These are phyloP conservation scores for Chrysanthemum lavandulifolium DNA, from an alignment of 129 eudicot species.

Conservation along the genomic window DNA sequence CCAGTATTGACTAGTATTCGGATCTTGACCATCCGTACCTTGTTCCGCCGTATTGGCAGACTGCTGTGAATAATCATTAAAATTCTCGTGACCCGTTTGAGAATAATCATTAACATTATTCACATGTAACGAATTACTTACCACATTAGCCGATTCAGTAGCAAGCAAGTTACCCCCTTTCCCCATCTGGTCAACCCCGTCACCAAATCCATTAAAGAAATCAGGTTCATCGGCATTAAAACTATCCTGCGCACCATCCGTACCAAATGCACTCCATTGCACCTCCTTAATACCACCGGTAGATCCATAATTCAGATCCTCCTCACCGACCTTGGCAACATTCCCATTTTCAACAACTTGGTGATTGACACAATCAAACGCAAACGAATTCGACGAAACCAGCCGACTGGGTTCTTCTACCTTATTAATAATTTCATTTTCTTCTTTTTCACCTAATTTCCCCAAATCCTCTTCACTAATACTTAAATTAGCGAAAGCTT, in stretches of 20 bases:
- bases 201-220: conserved; percentile 64
- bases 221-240: conserved; percentile 47
- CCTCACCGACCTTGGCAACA: not conserved
- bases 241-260: conserved; percentile 44
- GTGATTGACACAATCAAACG: conserved; percentile 30
- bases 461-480: conserved; percentile 54
- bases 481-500: conserved; percentile 76
- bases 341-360: conserved; percentile 32
- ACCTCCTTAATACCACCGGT: conserved; percentile 70
- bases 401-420: conserved; percentile 16
- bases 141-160: conserved; percentile 28
- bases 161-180: conserved; percentile 32
- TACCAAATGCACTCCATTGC: conserved; percentile 72
- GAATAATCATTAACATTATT: conserved; percentile 33
- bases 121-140: conserved; percentile 29
- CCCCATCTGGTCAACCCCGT: conserved; percentile 35
- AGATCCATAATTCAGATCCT: conserved; percentile 34
- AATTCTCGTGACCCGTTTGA: conserved; percentile 32
- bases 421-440: conserved; percentile 4
- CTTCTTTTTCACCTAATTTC: conserved; percentile 24
- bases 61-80: conserved; percentile 32
- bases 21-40: conserved; percentile 41
- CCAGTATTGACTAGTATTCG: conserved; percentile 56
- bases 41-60: conserved; percentile 40
- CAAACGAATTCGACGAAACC: conserved; percentile 36